Conservation (phyloP, 192 early-diverging fungal genomes). For the Gaertneriomyces semiglobifer region DNA sequence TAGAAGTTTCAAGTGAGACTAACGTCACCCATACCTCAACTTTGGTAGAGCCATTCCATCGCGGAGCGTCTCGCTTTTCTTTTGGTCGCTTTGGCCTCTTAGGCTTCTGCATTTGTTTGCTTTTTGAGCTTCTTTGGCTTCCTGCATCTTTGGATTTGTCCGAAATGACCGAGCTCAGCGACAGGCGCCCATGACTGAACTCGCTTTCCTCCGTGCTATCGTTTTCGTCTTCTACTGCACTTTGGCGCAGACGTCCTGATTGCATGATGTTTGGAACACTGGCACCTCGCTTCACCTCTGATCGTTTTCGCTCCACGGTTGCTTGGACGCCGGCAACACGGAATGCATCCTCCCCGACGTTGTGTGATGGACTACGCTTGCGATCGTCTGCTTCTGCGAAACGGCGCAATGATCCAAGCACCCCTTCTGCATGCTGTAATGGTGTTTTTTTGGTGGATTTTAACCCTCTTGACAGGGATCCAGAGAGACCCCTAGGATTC, state of each 20-base stretch:
- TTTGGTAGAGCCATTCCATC: conserved; percentile 39
- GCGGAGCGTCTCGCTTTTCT: conserved; percentile 26
- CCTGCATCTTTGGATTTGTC: not conserved
- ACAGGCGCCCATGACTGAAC: conserved; percentile 1
- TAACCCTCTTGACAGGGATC: no score
- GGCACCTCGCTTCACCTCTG: no score
- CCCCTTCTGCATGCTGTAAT: no score
- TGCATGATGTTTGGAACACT: not conserved
- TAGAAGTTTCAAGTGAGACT: not conserved
- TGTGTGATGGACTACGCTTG: no score
- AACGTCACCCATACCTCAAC: not conserved
- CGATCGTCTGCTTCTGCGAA: no score
- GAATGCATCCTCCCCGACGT: no score
- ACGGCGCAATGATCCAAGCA: no score
- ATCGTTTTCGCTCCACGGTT: no score
- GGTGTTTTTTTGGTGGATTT: no score
- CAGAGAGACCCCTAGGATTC: no score
- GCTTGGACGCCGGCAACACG: no score
- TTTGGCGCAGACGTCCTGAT: not conserved
- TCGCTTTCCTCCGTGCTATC: not conserved
- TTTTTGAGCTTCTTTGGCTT: conserved; percentile 14
- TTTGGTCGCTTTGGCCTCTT: not conserved
- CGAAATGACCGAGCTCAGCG: conserved; percentile 15
- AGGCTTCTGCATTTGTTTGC: not conserved
- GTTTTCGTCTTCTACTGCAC: not conserved